phyloP scores from a whole-genome alignment of 345 rosid species.

The Citrus trifoliata region DNA sequence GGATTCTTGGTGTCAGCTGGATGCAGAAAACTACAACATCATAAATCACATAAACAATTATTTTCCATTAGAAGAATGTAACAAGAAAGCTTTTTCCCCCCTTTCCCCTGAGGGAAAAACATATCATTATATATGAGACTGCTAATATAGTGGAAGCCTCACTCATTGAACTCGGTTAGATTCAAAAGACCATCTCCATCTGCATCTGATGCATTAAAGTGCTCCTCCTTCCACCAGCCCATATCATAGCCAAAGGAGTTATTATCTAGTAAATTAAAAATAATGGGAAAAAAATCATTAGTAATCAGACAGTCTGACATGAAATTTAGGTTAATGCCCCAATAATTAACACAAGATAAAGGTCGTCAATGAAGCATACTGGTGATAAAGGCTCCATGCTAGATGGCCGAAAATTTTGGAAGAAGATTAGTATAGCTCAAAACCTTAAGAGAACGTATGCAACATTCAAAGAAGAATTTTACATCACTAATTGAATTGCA shows the following conservation, averaged over 20 bases:
- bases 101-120: neutral
- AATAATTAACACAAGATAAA: neutral
- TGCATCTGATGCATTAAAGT: constrained; percentile 93
- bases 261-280: constrained; percentile 40
- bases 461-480: neutral
- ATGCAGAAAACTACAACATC: constrained; percentile 71
- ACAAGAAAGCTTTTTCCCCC: neutral
- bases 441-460: neutral
- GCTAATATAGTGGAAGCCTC: constrained; percentile 35
- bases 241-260: constrained; percentile 71
- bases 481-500: neutral
- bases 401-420: neutral
- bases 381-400: neutral
- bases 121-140: neutral
- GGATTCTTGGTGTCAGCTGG: constrained; percentile 94
- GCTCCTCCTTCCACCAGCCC: constrained; percentile 99
- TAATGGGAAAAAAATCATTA: constrained; percentile 5
- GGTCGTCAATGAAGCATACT: neutral
- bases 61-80: neutral
- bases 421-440: neutral
- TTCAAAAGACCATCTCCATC: constrained; percentile 88
- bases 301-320: constrained; percentile 5
- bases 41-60: constrained; percentile 9
- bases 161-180: constrained; percentile 95
- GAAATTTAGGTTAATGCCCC: neutral